Evolutionary conservation across 805 yeast genomes (phyloP).

Genomic region (Peterozyma toletana): DNA sequence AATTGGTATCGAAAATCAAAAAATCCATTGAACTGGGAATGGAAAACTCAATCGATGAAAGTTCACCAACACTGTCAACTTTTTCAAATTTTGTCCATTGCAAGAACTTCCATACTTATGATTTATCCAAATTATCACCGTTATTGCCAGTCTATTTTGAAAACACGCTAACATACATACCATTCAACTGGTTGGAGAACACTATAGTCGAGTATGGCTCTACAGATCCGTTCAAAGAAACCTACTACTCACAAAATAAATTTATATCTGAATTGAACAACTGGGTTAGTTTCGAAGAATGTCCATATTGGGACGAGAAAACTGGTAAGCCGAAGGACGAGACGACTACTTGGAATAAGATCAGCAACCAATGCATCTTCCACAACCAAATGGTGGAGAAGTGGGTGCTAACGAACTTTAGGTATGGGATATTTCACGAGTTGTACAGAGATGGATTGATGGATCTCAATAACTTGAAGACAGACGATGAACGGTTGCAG

Average conservation of each 20-base stretch:
- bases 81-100: slow-evolving; percentile 6
- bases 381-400: not conserved
- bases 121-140: slow-evolving; percentile 35
- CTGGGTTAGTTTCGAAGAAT: slow-evolving; percentile 4
- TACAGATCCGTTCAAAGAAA: not conserved
- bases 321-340: not conserved
- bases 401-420: not conserved
- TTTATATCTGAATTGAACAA: not conserved
- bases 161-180: slow-evolving; percentile 5
- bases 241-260: slow-evolving; percentile 1
- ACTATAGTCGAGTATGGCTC: slow-evolving; percentile 6
- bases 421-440: slow-evolving; percentile 5
- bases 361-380: too few species aligned
- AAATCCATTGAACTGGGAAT: not conserved
- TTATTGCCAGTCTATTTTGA: slow-evolving; percentile 36
- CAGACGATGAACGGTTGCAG: not conserved
- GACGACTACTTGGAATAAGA: too few species aligned
- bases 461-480: not conserved
- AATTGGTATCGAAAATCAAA: slow-evolving; percentile 1
- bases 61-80: slow-evolving; percentile 3
- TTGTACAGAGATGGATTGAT: not conserved
- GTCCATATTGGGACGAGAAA: slow-evolving; percentile 1
- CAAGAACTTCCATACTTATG: slow-evolving; percentile 7
- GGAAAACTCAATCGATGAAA: not conserved
- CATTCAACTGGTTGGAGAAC: slow-evolving; percentile 6